Evolutionary conservation across 192 early-diverging fungal genomes (phyloP).

Genomic region (Allomyces macrogynus): DNA sequence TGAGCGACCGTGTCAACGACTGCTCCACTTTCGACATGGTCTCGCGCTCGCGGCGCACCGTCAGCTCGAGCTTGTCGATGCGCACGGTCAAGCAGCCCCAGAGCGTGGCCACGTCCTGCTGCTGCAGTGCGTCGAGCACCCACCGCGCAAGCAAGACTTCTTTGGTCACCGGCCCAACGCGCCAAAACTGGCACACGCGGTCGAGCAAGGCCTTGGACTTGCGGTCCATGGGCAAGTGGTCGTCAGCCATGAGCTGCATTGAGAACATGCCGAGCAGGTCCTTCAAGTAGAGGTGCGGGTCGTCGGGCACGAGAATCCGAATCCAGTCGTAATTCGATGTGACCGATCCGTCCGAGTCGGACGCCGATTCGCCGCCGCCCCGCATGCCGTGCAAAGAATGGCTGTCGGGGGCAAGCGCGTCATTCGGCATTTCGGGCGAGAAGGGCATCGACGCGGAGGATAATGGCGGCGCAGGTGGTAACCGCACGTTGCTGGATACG

Average conservation of each 20-base stretch:
- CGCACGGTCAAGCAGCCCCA: background rate
- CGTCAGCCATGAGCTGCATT: background rate
- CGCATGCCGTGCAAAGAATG: background rate
- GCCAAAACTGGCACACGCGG: slow-evolving; percentile 1
- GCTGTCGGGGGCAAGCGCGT: too few species aligned
- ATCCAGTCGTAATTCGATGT: background rate
- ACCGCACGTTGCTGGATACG: background rate
- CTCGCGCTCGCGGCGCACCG: background rate
- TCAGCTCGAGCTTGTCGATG: background rate
- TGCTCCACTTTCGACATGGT: background rate
- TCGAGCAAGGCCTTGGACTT: background rate
- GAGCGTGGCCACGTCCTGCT: background rate
- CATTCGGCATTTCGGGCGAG: too few species aligned
- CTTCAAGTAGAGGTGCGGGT: background rate
- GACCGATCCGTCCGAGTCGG: background rate
- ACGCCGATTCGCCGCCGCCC: background rate
- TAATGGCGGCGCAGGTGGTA: background rate
- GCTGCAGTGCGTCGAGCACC: background rate
- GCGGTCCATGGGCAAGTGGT: background rate
- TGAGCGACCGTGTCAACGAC: background rate
- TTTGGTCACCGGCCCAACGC: background rate
- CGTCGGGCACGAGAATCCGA: background rate
- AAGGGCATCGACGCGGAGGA: too few species aligned
- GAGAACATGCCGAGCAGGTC: background rate
- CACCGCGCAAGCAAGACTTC: background rate